Conservation (phyloP, 2,329 filamentous ascomycete species). For the Parasarocladium wereldwijsianum region DNA sequence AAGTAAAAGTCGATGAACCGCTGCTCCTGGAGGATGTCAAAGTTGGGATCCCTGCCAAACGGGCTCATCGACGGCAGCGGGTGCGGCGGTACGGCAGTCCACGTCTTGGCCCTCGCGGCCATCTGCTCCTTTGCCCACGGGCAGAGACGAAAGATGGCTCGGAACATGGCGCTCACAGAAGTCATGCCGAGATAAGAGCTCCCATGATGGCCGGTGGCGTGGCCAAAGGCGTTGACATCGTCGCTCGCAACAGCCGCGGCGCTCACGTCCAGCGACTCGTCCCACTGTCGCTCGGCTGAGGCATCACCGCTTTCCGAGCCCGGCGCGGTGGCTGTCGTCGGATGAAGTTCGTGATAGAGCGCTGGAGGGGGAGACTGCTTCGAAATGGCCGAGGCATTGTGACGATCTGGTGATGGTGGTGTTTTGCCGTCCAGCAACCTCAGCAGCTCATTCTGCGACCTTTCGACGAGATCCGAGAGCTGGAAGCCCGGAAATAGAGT, state of each 20-base stretch:
- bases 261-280: constrained; percentile 11
- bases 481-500: constrained; percentile 10
- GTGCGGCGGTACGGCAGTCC: constrained; percentile 11
- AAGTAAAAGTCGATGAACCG: constrained; percentile 45
- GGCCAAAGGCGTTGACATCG: constrained; percentile 17
- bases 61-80: constrained; percentile 18
- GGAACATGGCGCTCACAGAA: constrained; percentile 45
- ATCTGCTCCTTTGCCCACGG: constrained; percentile 15
- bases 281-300: constrained; percentile 14
- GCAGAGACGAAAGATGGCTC: constrained; percentile 33
- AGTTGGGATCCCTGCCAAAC: constrained; percentile 26
- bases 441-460: constrained; percentile 10
- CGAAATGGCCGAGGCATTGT: no score
- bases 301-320: constrained; percentile 14
- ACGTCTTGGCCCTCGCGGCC: constrained; percentile 11
- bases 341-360: constrained; percentile 1
- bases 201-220: constrained; percentile 37
- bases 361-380: background rate
- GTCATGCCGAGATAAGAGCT: constrained; percentile 50
- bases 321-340: constrained; percentile 7
- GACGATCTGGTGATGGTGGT: background rate
- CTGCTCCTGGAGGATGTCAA: constrained; percentile 14
- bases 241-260: constrained; percentile 11
- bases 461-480: constrained; percentile 9
- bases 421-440: constrained; percentile 4